phyloP scores from a whole-genome alignment of 257 asterid species.

The Fraxinus pennsylvanica region DNA sequence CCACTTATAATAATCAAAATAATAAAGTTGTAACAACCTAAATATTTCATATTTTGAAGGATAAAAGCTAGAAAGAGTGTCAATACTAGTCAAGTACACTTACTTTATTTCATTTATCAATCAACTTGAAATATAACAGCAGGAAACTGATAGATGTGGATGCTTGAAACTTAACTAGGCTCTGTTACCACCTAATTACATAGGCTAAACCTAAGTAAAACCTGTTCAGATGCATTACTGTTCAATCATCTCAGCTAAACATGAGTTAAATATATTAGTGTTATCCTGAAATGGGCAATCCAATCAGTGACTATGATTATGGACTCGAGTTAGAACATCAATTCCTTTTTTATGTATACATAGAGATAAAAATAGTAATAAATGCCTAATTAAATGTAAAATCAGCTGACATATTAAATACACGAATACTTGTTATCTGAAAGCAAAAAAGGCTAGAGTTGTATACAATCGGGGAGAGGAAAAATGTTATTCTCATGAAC shows the following conservation, averaged over 20 bases:
- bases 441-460: too few species aligned
- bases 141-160: background rate
- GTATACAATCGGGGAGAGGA: too few species aligned
- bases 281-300: too few species aligned
- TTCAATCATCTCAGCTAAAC: too few species aligned
- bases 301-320: background rate
- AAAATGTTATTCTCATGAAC: too few species aligned
- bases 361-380: too few species aligned
- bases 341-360: background rate
- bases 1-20: too few species aligned
- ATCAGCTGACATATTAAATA: too few species aligned
- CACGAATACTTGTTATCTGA: too few species aligned
- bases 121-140: background rate
- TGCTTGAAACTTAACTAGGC: background rate
- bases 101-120: background rate
- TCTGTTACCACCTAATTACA: background rate
- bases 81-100: constrained; percentile 1
- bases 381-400: too few species aligned
- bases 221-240: constrained; percentile 27
- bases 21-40: background rate
- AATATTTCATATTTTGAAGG: background rate
- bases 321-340: background rate
- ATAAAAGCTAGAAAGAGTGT: background rate
- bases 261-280: too few species aligned
- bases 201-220: background rate